These are phyloP conservation scores for Debaryomycetaceae sp. DNA, from an alignment of 1,139 yeast genomes.

Conservation along the genomic window DNA sequence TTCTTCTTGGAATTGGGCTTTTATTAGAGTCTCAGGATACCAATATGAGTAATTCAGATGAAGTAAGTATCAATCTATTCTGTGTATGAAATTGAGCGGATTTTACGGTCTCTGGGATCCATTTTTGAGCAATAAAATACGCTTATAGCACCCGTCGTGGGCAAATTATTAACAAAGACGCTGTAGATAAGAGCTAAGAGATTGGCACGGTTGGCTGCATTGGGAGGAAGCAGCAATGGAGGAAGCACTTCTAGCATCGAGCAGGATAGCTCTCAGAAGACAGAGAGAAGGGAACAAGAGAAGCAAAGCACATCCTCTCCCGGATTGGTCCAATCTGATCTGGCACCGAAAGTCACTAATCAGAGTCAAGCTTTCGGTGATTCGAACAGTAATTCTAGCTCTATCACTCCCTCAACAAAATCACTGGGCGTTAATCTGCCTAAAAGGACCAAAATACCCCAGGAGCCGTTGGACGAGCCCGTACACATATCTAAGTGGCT, in stretches of 20 bases:
- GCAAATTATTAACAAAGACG: slow-evolving; percentile 15
- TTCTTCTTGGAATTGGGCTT: background rate
- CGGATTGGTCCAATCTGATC: background rate
- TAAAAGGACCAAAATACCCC: background rate
- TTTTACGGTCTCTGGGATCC: no score
- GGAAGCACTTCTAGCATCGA: background rate
- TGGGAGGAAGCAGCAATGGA: slow-evolving; percentile 8
- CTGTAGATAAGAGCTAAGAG: slow-evolving; percentile 53
- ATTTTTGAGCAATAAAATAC: no score
- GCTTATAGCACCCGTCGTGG: no score
- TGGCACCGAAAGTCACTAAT: background rate
- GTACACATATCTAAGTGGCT: slow-evolving; percentile 30
- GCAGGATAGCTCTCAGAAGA: background rate
- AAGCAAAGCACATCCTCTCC: background rate
- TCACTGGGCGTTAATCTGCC: background rate
- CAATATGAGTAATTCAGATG: slow-evolving; percentile 18
- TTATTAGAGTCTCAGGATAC: background rate
- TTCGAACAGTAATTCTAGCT: background rate
- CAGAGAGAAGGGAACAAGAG: background rate
- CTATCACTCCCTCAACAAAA: background rate
- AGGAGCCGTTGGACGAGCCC: slow-evolving; percentile 8
- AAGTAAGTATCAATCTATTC: slow-evolving; percentile 16
- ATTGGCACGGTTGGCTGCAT: slow-evolving; percentile 46
- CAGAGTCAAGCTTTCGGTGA: background rate
- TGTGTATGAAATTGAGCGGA: background rate